Base-by-base conservation (phyloP, 148 eudicot species). In the Nyssa sinensis region DNA sequence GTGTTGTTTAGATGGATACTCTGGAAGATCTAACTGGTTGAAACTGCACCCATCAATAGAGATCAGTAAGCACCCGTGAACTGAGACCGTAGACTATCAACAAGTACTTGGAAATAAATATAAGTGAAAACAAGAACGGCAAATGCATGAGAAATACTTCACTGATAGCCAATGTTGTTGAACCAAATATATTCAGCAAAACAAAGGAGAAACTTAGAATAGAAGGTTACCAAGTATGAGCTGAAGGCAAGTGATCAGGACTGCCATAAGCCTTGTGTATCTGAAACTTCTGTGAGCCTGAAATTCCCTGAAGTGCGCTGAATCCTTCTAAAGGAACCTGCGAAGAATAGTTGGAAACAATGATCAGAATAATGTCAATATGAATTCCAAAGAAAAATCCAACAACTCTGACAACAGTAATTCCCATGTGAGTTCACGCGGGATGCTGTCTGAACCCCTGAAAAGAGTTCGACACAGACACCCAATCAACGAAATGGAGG, bases 251-350 rank as follows among this genome's bases (percentile, higher is more conserved):
- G 80, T 92, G 97, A 80, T 95, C 91, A 60, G 85, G 44, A 71
- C 97, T 92, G 60, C 97, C 98, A 78, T 95, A 95, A 25, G 98
- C 98, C 82, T 92, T 95, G 82, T 95, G 98, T 70, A 95, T 95
- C 87, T 95, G 98, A 67, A 95, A 95, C 81, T 92, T 95, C 76
- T 95, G 98, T 14, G 96, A 85, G 64, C 98, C 98, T 39, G 98
- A 95, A 69, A 95, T 90, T 59, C 98, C 98, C 83, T 95, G 98
- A 14, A 95, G 87, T 13, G 98, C 98, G 47, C 97, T 90, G 73
- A 95, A 95, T 70, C 98, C 98, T 92, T 95, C 98, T 17, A 95
- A 84, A n/a, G 98, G 98, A n/a, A 95, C 98, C 98, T 95, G 82
- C 21, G n/a, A 79, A 31, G 41, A 29, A n/a, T 14, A 7, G 2